Conservation (phyloP, 148 eudicot species). For the Dysphania ambrosioides region DNA sequence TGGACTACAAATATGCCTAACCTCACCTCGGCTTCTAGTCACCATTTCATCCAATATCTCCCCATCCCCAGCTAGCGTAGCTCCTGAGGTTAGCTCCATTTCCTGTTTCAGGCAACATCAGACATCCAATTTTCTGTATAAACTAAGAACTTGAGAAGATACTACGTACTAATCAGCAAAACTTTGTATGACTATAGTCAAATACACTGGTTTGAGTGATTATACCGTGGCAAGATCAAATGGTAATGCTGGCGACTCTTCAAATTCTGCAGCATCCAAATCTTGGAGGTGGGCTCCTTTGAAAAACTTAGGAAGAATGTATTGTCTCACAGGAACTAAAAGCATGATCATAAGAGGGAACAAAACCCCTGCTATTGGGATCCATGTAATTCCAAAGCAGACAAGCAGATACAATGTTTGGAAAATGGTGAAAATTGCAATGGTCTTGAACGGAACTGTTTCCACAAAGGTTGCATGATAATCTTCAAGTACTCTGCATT, state of each 20-base stretch:
- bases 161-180: neutral
- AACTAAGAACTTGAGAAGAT: neutral
- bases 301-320: conserved; percentile 74
- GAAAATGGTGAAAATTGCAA: conserved; percentile 68
- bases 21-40: conserved; percentile 87
- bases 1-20: conserved; percentile 58
- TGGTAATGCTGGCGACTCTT: conserved; percentile 76
- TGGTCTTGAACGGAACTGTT: conserved; percentile 87
- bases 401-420: conserved; percentile 62
- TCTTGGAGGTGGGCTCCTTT: conserved; percentile 86
- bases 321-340: conserved; percentile 84
- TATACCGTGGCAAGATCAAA: conserved; percentile 58
- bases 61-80: conserved; percentile 47
- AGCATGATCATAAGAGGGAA: conserved; percentile 92
- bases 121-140: neutral
- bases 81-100: conserved; percentile 49
- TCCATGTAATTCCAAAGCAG: conserved; percentile 90
- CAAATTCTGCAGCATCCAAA: conserved; percentile 86
- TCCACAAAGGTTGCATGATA: conserved; percentile 88
- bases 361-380: conserved; percentile 80
- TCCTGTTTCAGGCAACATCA: conserved; percentile 42
- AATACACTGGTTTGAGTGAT: neutral
- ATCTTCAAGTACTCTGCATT: conserved; percentile 77
- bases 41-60: conserved; percentile 70
- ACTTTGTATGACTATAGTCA: neutral